Evolutionary conservation across 2,329 filamentous ascomycete genomes (phyloP).

Genomic region (Sclerotinia borealis): DNA sequence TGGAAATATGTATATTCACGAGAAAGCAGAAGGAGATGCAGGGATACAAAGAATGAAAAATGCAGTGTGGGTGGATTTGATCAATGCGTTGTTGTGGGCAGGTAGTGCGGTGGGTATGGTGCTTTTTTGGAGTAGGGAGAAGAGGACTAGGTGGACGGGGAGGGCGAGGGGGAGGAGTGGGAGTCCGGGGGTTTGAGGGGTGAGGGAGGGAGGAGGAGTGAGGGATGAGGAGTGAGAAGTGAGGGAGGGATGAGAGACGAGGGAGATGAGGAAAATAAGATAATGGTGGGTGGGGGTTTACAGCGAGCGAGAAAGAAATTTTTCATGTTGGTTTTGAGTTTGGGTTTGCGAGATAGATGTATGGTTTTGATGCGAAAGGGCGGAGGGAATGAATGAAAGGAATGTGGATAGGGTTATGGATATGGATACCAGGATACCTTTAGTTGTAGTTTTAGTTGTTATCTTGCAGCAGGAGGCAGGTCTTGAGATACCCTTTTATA

Average conservation of each 20-base stretch:
- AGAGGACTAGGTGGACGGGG: conserved; percentile 46
- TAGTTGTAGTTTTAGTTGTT: no score
- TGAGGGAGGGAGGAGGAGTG: background rate
- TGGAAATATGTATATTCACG: conserved; percentile 69
- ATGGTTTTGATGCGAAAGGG: no score
- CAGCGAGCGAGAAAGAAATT: no score
- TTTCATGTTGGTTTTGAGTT: background rate
- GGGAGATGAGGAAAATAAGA: background rate
- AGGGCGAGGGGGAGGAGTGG: background rate
- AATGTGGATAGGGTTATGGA: background rate
- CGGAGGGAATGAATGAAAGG: background rate
- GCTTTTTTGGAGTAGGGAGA: conserved; percentile 52
- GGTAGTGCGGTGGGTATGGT: conserved; percentile 50
- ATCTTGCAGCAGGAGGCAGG: no score
- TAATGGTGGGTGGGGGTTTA: background rate
- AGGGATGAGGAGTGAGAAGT: no score
- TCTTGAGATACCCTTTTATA: no score
- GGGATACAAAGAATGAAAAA: conserved; percentile 74
- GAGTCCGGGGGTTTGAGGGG: conserved; percentile 5
- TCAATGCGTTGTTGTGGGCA: conserved; percentile 71
- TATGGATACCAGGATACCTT: no score
- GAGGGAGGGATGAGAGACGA: background rate
- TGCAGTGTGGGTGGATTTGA: conserved; percentile 77
- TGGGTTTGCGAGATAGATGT: no score
- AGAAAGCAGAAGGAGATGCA: conserved; percentile 55